Evolutionary conservation across 176 grass and related monocot species (phyloP).

Genomic region (Neostapfia colusana): DNA sequence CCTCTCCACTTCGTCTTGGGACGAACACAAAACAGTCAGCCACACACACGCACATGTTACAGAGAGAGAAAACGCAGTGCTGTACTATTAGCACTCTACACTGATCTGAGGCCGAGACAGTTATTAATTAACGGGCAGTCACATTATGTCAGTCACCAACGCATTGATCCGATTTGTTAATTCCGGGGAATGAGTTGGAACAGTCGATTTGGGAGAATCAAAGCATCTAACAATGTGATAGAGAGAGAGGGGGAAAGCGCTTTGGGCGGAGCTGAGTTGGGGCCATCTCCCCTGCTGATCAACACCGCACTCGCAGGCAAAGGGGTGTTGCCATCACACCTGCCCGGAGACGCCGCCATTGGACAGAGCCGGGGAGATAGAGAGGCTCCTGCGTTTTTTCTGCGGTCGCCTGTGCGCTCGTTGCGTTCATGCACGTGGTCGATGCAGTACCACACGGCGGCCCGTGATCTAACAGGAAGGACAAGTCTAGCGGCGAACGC

Average conservation of each 20-base stretch:
- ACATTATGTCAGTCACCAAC: slow-evolving; percentile 30
- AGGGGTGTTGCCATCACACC: slow-evolving; percentile 27
- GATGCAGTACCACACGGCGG: slow-evolving; percentile 12
- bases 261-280: slow-evolving; percentile 27
- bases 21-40: background rate
- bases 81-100: slow-evolving; percentile 1
- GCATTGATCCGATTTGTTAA: slow-evolving; percentile 43
- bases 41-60: background rate
- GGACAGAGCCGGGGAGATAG: slow-evolving; percentile 6
- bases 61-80: background rate
- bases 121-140: slow-evolving; percentile 43
- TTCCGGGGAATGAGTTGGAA: slow-evolving; percentile 23
- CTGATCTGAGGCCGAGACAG: slow-evolving; percentile 27
- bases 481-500: background rate
- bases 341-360: slow-evolving; percentile 48
- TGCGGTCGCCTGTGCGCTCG: slow-evolving; percentile 33
- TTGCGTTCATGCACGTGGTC: slow-evolving; percentile 24
- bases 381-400: background rate
- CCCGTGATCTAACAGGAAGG: slow-evolving; percentile 36
- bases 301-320: slow-evolving; percentile 16
- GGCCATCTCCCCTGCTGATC: slow-evolving; percentile 30
- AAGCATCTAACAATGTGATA: slow-evolving; percentile 47
- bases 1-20: slow-evolving; percentile 8
- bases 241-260: background rate
- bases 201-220: slow-evolving; percentile 34